Percentiles rank a stretch among this genome's conserved stretches.
Evolutionary conservation across 176 grass and related monocot species (phyloP).

Genomic region (Secale cereale): DNA sequence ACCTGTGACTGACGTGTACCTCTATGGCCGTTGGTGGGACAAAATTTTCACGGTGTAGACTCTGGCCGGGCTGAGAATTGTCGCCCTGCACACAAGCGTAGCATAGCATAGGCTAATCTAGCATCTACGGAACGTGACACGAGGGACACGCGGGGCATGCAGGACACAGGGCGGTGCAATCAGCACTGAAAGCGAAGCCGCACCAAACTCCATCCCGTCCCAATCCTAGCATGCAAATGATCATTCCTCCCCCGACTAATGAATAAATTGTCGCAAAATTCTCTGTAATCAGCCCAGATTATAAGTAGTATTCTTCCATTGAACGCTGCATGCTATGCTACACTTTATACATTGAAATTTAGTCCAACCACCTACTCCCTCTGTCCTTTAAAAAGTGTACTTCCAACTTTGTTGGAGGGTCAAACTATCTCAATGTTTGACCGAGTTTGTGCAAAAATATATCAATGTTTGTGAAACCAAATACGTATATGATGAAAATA

Average conservation of each 20-base stretch:
- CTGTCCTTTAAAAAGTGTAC: too few species aligned
- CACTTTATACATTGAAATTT: background rate
- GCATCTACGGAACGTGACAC: background rate
- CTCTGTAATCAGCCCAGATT: too few species aligned
- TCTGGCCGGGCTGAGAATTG: background rate
- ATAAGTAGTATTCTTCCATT: too few species aligned
- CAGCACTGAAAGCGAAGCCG: conserved; percentile 1
- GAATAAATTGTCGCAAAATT: too few species aligned
- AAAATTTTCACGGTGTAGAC: background rate
- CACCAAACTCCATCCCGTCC: background rate
- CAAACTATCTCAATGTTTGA: too few species aligned
- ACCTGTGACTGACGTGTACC: background rate
- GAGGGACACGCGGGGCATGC: background rate
- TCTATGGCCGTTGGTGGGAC: background rate
- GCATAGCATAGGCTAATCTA: background rate
- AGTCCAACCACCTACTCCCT: background rate
- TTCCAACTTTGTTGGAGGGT: too few species aligned
- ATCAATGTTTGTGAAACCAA: too few species aligned
- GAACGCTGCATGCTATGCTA: background rate
- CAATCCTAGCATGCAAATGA: background rate
- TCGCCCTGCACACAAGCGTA: background rate
- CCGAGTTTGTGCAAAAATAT: too few species aligned
- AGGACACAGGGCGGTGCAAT: background rate
- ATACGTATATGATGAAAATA: too few species aligned
- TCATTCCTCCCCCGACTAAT: background rate